Evolutionary conservation across 208 protist genomes (phyloP), one percentile per base, ranked within the genome.

Genomic region (Leishmania mexicana): DNA sequence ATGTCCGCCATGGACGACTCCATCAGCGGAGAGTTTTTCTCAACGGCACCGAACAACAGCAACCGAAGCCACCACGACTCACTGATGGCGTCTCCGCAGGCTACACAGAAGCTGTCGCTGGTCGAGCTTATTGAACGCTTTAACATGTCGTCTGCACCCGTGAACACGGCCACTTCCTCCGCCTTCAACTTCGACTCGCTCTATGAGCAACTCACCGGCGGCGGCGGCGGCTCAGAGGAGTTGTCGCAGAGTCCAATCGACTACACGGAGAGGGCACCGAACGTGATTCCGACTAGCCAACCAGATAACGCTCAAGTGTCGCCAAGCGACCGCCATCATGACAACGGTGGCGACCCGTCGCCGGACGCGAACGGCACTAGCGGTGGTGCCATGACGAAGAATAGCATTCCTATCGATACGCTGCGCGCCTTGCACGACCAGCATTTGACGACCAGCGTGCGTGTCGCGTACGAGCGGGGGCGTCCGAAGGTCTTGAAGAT

Each of bases 331-430:
- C 75, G 57, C 57, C 21, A 21, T 54, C 75, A 72, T 60, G 49
- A 76, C 8, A 47, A 58, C 60, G 53, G 72, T 42, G 58, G 35
- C 21, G 75, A 67, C 35, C 65, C 57, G 11, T 74, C 78, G 2
- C 51, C 79, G 54, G 57, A 84, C 42, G 47, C 78, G 47, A 90
- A 45, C 78, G 64, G 65, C 75, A 81, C 64, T 60, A 73, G 79
- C 81, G 80, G 75, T 47, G 42, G n/a, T 38, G 76, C 15, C 17
- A 24, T 64, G 24, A 62, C 78, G 8, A 84, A 79, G 79, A 92
- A 95, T 67, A 82, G 99, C 62, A 97, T 99, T 47, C 97, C 98
- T 77, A 95, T 99, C 65, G 99, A 93, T 58, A 97, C 99, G 79
- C 93, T 98, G 21, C 93, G 88, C 15, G 93, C 94, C 57, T 98